phyloP scores from a whole-genome alignment of 2,329 filamentous ascomycete genomes.

The Harringtonia aguacate region DNA sequence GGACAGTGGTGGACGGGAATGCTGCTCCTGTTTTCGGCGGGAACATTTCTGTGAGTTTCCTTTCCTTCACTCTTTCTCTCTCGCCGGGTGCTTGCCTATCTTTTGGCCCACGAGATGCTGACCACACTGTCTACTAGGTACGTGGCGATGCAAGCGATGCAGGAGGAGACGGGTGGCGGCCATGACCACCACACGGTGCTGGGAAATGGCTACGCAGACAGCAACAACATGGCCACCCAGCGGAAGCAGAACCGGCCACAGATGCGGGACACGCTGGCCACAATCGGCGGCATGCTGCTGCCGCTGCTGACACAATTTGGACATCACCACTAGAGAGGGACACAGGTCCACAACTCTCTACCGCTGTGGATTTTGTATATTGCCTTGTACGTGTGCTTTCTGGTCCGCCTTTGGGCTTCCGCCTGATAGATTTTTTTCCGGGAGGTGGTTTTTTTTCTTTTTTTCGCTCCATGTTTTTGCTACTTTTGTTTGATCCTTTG shows the following conservation, averaged over 20 bases:
- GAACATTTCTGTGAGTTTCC: constrained; percentile 76
- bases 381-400: neutral
- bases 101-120: neutral
- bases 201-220: constrained; percentile 45
- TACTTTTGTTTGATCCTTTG: too few species aligned
- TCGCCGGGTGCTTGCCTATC: neutral
- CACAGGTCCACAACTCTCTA: neutral
- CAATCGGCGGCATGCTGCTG: constrained; percentile 66
- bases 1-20: constrained; percentile 87
- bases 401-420: neutral
- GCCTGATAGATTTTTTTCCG: too few species aligned
- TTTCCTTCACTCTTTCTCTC: neutral
- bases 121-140: constrained; percentile 57
- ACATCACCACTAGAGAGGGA: constrained; percentile 47
- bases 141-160: constrained; percentile 98
- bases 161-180: constrained; percentile 50
- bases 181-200: constrained; percentile 36
- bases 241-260: constrained; percentile 45
- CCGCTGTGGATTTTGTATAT: neutral
- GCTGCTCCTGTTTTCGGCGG: constrained; percentile 86
- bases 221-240: constrained; percentile 26
- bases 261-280: constrained; percentile 59
- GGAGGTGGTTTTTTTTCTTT: neutral
- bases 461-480: too few species aligned
- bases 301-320: constrained; percentile 70